A percentile compares a stretch with the other conserved stretches of the same genome.
phyloP scores from a whole-genome alignment of 73 alveolate species.

The Paramecium tetraurelia region DNA sequence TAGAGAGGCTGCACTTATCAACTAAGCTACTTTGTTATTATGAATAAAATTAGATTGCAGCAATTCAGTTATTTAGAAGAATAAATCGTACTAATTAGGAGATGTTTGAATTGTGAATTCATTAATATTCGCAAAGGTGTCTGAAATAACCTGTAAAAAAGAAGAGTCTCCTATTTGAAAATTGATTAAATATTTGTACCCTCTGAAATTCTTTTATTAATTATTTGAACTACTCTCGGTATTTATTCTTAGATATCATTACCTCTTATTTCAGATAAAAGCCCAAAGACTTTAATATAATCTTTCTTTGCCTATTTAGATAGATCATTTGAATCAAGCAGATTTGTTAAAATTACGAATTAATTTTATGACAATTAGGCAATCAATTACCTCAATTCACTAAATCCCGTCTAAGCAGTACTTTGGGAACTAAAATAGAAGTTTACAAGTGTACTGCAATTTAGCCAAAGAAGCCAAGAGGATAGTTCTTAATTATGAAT shows the following conservation, averaged over 20 bases:
- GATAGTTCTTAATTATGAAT: neutral
- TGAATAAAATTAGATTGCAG: constrained; percentile 48
- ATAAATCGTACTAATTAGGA: neutral
- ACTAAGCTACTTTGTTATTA: constrained; percentile 33
- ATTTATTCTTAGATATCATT: constrained; percentile 14
- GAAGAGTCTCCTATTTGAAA: constrained; percentile 24
- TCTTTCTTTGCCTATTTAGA: constrained; percentile 50
- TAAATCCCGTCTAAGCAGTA: neutral
- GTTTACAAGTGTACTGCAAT: neutral
- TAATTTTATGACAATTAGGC: neutral
- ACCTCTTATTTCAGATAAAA: constrained; percentile 38
- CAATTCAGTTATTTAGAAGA: neutral
- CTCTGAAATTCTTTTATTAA: constrained; percentile 53
- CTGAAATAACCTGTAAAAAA: constrained; percentile 28
- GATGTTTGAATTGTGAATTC: constrained; percentile 41
- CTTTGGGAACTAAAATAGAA: neutral
- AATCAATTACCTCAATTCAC: constrained; percentile 1
- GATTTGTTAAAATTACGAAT: neutral
- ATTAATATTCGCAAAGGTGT: constrained; percentile 34
- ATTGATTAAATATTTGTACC: neutral
- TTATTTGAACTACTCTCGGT: constrained; percentile 33
- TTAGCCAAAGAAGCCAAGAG: neutral
- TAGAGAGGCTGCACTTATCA: constrained; percentile 39
- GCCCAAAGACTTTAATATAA: constrained; percentile 37
- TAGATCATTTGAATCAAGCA: neutral